Evolutionary conservation across 139 green algal species (phyloP), one percentile per base, ranked within the genome.

Genomic region (Picochlorum sp.): DNA sequence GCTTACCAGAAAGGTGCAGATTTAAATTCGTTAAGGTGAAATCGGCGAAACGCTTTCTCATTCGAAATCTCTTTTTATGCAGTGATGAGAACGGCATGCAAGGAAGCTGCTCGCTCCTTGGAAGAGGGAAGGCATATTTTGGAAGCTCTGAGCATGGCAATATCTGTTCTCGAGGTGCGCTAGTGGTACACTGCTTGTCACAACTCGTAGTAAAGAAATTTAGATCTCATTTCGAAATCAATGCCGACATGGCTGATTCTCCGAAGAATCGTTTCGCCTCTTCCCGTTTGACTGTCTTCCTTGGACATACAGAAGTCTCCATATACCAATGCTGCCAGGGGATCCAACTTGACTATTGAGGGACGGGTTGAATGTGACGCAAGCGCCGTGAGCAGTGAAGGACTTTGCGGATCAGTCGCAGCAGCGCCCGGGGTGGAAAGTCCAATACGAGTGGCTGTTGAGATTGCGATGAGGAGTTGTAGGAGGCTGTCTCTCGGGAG

Each of bases 311-410:
- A n/a, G n/a, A n/a, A 90, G 43, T 62, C 50, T n/a, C 35, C 67
- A 0, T 28, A 68, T 5, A 82, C 70, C 20, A 95, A 95, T 55
- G 85, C 87, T 1, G 87, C 83, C 14, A 50, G 37, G 0, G 87
- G 85, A 25, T 88, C 83, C 25, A 90, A 88, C 53, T 70, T 95
- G 12, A 88, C 71, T 7, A 24, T 78, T 8, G 20, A 39, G 1
- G 87, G 87, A 1, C 2, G n/a, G 8, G 87, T 92, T 22, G 85
- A 95, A 61, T 87, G 79, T 59, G 87, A 95, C 54, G 87, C 87
- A 2, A 74, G 69, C 52, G 45, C 90, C 26, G 90, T 91, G 81
- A 55, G 50, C 0, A 24, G 24, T 31, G 9, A n/a, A 20, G 77
- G 73, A 3, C 85, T 81, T 63, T 53, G 20, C 24, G 87, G 87